Evolutionary conservation across 805 yeast genomes (phyloP).

Genomic region (Metschnikowia chrysomelidarum): DNA sequence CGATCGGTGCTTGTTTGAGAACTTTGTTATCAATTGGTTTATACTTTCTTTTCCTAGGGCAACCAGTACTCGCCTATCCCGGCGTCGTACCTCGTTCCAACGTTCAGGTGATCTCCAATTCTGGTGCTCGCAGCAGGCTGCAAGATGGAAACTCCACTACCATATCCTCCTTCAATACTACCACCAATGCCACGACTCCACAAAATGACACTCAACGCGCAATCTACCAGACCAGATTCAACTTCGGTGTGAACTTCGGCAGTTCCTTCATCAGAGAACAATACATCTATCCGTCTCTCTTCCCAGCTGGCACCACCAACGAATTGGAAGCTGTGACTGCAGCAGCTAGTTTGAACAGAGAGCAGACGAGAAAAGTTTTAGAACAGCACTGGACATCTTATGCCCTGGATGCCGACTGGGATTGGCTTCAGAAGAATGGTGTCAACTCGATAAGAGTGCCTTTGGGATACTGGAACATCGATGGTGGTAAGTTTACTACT

Average conservation of each 20-base stretch:
- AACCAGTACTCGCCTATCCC: too few species aligned
- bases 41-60: too few species aligned
- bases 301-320: constrained; percentile 54
- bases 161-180: too few species aligned
- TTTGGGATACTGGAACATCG: constrained; percentile 85
- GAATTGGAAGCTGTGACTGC: constrained; percentile 75
- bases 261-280: constrained; percentile 74
- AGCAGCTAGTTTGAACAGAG: constrained; percentile 45
- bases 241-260: constrained; percentile 86
- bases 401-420: constrained; percentile 71
- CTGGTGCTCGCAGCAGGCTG: too few species aligned
- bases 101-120: too few species aligned
- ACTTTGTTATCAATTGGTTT: too few species aligned
- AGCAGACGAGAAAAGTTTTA: constrained; percentile 49
- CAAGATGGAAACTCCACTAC: too few species aligned
- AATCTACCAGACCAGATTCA: constrained; percentile 58
- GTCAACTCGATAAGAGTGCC: constrained; percentile 86
- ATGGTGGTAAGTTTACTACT: constrained; percentile 53
- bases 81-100: too few species aligned
- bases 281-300: constrained; percentile 67
- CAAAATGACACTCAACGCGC: too few species aligned
- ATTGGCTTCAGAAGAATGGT: constrained; percentile 63
- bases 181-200: too few species aligned
- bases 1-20: too few species aligned
- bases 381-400: constrained; percentile 68